Evolutionary conservation across 1,139 yeast genomes (phyloP).

Genomic region (Insectozyma bohioensis): DNA sequence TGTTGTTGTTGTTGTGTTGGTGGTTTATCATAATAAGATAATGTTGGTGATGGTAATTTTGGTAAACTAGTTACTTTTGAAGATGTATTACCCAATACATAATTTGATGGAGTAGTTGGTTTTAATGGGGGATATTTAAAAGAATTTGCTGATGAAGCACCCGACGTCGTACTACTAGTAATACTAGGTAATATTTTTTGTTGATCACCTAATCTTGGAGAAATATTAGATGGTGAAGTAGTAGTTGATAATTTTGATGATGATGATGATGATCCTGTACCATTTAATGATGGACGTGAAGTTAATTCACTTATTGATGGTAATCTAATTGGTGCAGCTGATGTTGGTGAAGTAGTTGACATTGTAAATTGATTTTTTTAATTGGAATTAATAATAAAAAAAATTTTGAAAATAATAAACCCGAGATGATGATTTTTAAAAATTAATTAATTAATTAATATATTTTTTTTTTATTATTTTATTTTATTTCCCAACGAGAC

Average conservation of each 20-base stretch:
- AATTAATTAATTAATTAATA: too few relatives aligned
- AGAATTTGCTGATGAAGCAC: conserved; percentile 3
- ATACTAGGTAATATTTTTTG: conserved; percentile 10
- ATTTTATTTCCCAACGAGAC: too few relatives aligned
- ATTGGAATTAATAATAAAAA: too few relatives aligned
- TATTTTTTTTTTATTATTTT: too few relatives aligned
- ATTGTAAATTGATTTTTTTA: too few relatives aligned
- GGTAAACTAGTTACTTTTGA: conserved; percentile 17
- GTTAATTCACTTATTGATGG: conserved; percentile 36
- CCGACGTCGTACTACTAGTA: not conserved
- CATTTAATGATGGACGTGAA: not conserved
- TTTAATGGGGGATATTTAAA: conserved; percentile 14
- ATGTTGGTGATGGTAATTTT: conserved; percentile 18
- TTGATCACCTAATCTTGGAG: conserved; percentile 13
- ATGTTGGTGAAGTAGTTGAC: conserved; percentile 8
- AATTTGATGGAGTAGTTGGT: conserved; percentile 18
- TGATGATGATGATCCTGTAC: conserved; percentile 6
- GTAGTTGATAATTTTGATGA: conserved; percentile 3
- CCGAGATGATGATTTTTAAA: too few relatives aligned
- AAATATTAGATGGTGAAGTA: conserved; percentile 5
- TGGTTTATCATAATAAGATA: conserved; percentile 5
- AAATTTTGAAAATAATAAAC: too few relatives aligned
- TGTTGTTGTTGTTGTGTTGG: conserved; percentile 8
- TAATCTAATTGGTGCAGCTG: conserved; percentile 21
- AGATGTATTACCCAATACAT: conserved; percentile 12